Evolutionary conservation across 2,329 filamentous ascomycete genomes (phyloP).

Genomic region (Pseudogymnoascus sp.): DNA sequence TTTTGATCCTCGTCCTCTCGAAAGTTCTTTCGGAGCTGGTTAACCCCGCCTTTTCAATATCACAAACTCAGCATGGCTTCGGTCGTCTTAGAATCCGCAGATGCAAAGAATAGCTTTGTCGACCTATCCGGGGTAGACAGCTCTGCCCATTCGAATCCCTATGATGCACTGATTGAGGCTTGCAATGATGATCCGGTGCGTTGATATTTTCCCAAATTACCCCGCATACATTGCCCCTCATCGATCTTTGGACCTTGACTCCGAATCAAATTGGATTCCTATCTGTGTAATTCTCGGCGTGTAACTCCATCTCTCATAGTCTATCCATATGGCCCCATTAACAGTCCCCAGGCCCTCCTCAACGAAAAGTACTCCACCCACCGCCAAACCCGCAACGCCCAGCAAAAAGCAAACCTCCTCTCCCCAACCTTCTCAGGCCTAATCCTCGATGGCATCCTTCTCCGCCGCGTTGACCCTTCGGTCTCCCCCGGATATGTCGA

Average conservation of each 20-base stretch:
- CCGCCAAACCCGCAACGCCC: conserved; percentile 63
- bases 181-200: conserved; percentile 26
- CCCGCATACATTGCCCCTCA: background rate
- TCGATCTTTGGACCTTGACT: background rate
- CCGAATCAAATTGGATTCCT: background rate
- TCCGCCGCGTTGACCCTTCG: conserved; percentile 55
- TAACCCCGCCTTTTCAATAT: background rate
- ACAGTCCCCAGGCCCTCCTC: conserved; percentile 19
- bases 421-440: conserved; percentile 59
- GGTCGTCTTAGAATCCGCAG: conserved; percentile 17
- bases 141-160: conserved; percentile 24
- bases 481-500: conserved; percentile 65
- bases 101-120: conserved; percentile 27
- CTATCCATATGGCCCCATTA: background rate
- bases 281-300: background rate
- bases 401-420: conserved; percentile 69
- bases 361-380: conserved; percentile 56
- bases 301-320: background rate
- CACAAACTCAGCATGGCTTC: conserved; percentile 16
- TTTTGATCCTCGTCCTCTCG: background rate
- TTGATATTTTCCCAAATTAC: background rate
- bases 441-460: conserved; percentile 66
- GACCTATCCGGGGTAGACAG: conserved; percentile 28
- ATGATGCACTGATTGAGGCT: conserved; percentile 28
- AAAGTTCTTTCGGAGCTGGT: background rate